A percentile compares a stretch with the other conserved stretches of the same genome.
These are phyloP conservation scores for Fusarium buharicum DNA, from an alignment of 2,329 filamentous ascomycete genomes.

Conservation along the genomic window DNA sequence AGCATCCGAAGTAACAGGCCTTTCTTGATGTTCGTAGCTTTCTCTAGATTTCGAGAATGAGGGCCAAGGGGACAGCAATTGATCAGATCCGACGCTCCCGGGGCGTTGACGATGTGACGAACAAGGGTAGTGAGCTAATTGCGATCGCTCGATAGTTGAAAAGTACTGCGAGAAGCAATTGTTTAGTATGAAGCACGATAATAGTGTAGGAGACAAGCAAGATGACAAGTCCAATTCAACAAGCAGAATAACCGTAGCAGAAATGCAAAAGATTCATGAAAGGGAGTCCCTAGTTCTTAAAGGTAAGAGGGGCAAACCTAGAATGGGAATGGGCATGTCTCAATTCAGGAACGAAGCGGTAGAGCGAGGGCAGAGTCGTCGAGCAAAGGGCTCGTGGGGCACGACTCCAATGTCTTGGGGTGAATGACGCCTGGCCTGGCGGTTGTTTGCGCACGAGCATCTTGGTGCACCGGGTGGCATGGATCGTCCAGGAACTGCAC, in stretches of 20 bases:
- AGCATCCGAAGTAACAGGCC: constrained; percentile 34
- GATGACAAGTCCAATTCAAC: constrained; percentile 5
- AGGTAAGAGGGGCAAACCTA: constrained; percentile 40
- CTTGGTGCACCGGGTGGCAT: constrained; percentile 34
- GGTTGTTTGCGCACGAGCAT: constrained; percentile 39
- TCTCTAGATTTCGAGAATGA: constrained; percentile 26
- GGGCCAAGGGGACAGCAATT: constrained; percentile 19
- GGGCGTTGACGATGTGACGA: constrained; percentile 25
- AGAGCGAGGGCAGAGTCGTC: constrained; percentile 38
- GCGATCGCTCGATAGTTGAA: constrained; percentile 75
- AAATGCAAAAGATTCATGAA: constrained; percentile 22
- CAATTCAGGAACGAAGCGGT: constrained; percentile 52
- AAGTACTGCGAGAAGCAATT: constrained; percentile 67
- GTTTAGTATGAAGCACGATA: constrained; percentile 33
- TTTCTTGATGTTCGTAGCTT: constrained; percentile 32
- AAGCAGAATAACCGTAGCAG: constrained; percentile 14
- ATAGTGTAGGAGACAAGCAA: constrained; percentile 6
- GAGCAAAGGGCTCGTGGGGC: constrained; percentile 38
- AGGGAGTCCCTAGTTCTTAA: constrained; percentile 43
- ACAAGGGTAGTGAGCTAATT: constrained; percentile 64
- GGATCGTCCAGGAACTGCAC: constrained; percentile 43
- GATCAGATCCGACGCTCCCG: constrained; percentile 37
- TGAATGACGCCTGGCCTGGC: constrained; percentile 35
- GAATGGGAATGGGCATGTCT: constrained; percentile 53
- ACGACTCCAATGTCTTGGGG: constrained; percentile 38